Conservation (phyloP, 257 asterid genomes). For the Jasminum sambac region DNA sequence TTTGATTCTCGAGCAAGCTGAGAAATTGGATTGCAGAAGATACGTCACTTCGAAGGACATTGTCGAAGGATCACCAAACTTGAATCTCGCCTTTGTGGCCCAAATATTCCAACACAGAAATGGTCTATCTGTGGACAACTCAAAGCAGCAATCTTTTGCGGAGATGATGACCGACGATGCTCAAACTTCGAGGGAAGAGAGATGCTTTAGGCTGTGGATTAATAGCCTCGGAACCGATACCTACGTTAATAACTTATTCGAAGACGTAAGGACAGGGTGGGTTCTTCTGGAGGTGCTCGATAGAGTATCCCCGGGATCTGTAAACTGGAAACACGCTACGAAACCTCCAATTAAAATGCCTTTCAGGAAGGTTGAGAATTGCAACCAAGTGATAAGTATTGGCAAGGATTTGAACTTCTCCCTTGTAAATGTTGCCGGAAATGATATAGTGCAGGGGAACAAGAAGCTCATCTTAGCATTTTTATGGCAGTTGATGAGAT, state of each 20-base stretch:
- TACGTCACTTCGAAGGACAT: slow-evolving; percentile 83
- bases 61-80: slow-evolving; percentile 80
- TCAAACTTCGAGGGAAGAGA: slow-evolving; percentile 91
- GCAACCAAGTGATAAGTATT: slow-evolving; percentile 83
- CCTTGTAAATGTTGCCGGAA: slow-evolving; percentile 91
- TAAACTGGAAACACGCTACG: slow-evolving; percentile 79
- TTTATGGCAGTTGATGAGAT: slow-evolving; percentile 96
- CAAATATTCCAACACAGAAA: slow-evolving; percentile 94
- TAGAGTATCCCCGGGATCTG: slow-evolving; percentile 66
- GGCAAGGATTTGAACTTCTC: slow-evolving; percentile 81
- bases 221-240: slow-evolving; percentile 90
- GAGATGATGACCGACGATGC: slow-evolving; percentile 92
- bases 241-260: slow-evolving; percentile 72
- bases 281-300: slow-evolving; percentile 77
- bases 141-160: slow-evolving; percentile 61
- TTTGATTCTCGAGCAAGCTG: slow-evolving; percentile 87
- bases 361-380: slow-evolving; percentile 81
- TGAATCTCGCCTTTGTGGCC: slow-evolving; percentile 97
- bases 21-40: slow-evolving; percentile 84
- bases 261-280: slow-evolving; percentile 90
- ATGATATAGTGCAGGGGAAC: slow-evolving; percentile 90
- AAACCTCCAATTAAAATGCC: slow-evolving; percentile 92
- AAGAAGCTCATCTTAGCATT: slow-evolving; percentile 86
- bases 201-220: slow-evolving; percentile 94
- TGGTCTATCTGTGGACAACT: slow-evolving; percentile 67